A percentile compares a stretch with the other conserved stretches of the same genome.
phyloP scores from a whole-genome alignment of 1,139 yeast species.

The Spencermartinsiella ligniputridi region DNA sequence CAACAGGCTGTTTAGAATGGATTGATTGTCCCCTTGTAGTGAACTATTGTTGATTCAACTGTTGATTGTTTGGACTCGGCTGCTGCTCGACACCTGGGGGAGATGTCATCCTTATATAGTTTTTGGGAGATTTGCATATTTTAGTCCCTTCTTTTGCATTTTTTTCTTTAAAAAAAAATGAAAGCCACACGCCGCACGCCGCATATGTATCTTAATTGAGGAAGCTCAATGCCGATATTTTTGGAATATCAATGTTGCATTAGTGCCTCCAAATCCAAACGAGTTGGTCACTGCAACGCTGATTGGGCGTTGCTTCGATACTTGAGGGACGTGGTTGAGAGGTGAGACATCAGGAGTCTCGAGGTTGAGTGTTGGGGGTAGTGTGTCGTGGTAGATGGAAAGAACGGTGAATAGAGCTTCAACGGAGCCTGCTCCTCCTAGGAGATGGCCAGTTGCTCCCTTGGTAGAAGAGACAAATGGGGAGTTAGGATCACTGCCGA shows the following conservation, averaged over 20 bases:
- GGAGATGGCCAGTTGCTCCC: constrained; percentile 87
- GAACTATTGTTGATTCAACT: no score
- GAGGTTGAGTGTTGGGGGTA: constrained; percentile 84
- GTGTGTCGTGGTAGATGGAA: constrained; percentile 50
- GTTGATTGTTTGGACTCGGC: no score
- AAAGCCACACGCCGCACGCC: no score
- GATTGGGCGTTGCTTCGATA: constrained; percentile 40
- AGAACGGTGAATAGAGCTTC: constrained; percentile 79
- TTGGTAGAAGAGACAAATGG: constrained; percentile 72
- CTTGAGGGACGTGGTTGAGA: constrained; percentile 59
- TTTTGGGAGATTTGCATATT: background rate
- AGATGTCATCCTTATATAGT: background rate
- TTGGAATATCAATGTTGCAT: constrained; percentile 60
- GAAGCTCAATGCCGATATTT: constrained; percentile 30
- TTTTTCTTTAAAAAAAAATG: no score
- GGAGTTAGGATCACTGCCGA: constrained; percentile 37
- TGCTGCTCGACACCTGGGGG: background rate
- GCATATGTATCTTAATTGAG: background rate
- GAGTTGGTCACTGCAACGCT: constrained; percentile 75
- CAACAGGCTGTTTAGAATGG: no score
- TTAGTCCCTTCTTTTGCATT: background rate
- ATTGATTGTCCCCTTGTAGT: no score
- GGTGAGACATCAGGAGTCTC: constrained; percentile 42
- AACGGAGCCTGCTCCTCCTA: constrained; percentile 96
- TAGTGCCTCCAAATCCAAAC: constrained; percentile 98